These are phyloP conservation scores for Blastobotrys apis DNA, from an alignment of 1,139 yeast genomes.

Conservation along the genomic window DNA sequence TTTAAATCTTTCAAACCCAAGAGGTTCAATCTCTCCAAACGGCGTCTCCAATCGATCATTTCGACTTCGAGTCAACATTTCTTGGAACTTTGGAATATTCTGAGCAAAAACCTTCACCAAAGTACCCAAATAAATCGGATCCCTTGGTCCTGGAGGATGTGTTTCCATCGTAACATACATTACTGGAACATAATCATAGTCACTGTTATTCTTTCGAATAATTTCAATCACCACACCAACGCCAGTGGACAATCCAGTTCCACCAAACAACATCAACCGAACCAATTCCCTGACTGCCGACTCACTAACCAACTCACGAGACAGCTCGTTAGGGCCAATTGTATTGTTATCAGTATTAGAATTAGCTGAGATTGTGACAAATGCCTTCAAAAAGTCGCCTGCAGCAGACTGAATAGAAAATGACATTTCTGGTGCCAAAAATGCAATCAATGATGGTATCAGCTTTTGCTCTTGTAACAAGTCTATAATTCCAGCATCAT, in stretches of 20 bases:
- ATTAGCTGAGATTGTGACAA: slow-evolving; percentile 92
- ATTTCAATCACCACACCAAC: slow-evolving; percentile 95
- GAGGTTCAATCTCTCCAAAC: slow-evolving; percentile 73
- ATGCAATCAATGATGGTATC: slow-evolving; percentile 54
- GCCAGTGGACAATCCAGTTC: slow-evolving; percentile 89
- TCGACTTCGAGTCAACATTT: slow-evolving; percentile 43
- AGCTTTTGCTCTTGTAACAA: slow-evolving; percentile 60
- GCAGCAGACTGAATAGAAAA: slow-evolving; percentile 86
- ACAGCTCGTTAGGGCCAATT: slow-evolving; percentile 93
- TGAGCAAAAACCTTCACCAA: slow-evolving; percentile 75
- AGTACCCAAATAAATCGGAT: slow-evolving; percentile 90
- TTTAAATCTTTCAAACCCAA: slow-evolving; percentile 93
- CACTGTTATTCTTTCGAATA: slow-evolving; percentile 92
- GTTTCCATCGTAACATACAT: slow-evolving; percentile 81
- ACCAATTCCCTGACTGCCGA: slow-evolving; percentile 64
- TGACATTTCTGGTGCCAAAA: slow-evolving; percentile 52
- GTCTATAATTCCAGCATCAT: slow-evolving; percentile 72
- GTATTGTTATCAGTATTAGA: slow-evolving; percentile 78
- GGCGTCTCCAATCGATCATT: slow-evolving; percentile 55
- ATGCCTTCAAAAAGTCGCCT: slow-evolving; percentile 90
- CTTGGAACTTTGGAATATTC: slow-evolving; percentile 66
- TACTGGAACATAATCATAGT: slow-evolving; percentile 87
- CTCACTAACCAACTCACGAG: slow-evolving; percentile 80
- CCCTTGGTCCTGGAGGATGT: slow-evolving; percentile 93
- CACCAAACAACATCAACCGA: slow-evolving; percentile 83